Evolutionary conservation across 257 asterid species (phyloP).

Genomic region (Linaria vulgaris): DNA sequence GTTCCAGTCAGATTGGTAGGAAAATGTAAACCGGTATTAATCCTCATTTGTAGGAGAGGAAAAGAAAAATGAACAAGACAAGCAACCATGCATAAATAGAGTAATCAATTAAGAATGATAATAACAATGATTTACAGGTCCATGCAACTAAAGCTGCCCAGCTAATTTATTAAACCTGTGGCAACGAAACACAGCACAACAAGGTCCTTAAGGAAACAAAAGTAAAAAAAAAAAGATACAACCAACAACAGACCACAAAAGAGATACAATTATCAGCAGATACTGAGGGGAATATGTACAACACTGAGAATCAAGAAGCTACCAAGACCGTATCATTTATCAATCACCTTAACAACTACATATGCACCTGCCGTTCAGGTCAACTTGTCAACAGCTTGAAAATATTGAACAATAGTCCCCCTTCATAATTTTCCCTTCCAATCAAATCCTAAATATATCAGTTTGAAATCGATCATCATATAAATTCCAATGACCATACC

Average conservation of each 20-base stretch:
- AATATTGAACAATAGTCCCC: not conserved
- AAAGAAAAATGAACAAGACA: not conserved
- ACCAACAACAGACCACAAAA: slow-evolving; percentile 26
- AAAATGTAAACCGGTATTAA: too few relatives aligned
- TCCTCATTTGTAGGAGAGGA: too few relatives aligned
- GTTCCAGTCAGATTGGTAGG: too few relatives aligned
- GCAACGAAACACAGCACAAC: not conserved
- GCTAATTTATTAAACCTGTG: not conserved
- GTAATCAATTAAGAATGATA: slow-evolving; percentile 1
- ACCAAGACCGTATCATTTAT: too few relatives aligned
- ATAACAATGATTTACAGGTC: slow-evolving; percentile 5
- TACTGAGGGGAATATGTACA: not conserved
- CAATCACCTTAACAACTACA: not conserved
- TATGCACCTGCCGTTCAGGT: not conserved
- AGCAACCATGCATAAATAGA: not conserved
- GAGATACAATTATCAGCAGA: not conserved
- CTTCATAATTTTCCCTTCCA: not conserved
- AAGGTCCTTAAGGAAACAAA: slow-evolving; percentile 15
- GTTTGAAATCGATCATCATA: slow-evolving; percentile 86
- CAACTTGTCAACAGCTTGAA: not conserved
- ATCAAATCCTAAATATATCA: slow-evolving; percentile 74
- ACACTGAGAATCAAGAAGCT: not conserved
- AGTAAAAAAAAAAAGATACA: not conserved
- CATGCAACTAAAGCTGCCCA: not conserved
- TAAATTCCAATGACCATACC: slow-evolving; percentile 83